Evolutionary conservation across 1,284 basidiomycete species (phyloP), one percentile per base, ranked within the genome.

Genomic region (Bondarzewia mesenterica): DNA sequence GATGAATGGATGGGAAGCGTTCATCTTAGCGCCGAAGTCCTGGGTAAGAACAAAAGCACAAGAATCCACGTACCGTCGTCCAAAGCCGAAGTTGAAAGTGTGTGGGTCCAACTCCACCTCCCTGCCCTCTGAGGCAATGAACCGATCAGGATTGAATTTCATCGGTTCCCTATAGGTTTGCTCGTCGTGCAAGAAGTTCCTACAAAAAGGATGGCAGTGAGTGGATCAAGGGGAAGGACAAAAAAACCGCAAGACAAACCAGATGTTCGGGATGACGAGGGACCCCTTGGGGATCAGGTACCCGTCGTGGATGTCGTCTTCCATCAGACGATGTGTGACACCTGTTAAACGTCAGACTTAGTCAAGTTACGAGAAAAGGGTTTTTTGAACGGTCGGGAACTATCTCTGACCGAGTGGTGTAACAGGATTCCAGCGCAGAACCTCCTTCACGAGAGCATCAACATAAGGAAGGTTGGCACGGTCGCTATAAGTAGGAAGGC

Each of bases 371-470:
- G n/a, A n/a, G n/a, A n/a, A n/a, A n/a, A n/a, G n/a, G n/a, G n/a
- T n/a, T n/a, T n/a, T n/a, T n/a, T n/a, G n/a, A n/a, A n/a, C n/a
- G n/a, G n/a, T n/a, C n/a, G n/a, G n/a, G n/a, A n/a, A n/a, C n/a
- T n/a, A n/a, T n/a, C n/a, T n/a, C n/a, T n/a, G n/a, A 32, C 52
- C 48, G 5, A 54, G 43, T 4, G 58, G 58, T 0, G 27, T 20
- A 7, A 48, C 46, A 7, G 35, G 20, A 7, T 52, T 41, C 59
- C 58, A 62, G 14, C 63, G 52, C 18, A 61, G 21, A 1, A 54
- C 29, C 29, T 66, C 64, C 42, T 60, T 57, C 8, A 60, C 42
- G 4, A 66, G 26, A 2, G 63, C 60, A 21, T 48, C 47, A 3
- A 53, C 42, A 18, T 53, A 53, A 40, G 38, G 38, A 10, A 32